Evolutionary conservation across 371 early-diverging fungal species (phyloP), one percentile per base, ranked within the genome.

Genomic region (Syncephalis plumigaleata): DNA sequence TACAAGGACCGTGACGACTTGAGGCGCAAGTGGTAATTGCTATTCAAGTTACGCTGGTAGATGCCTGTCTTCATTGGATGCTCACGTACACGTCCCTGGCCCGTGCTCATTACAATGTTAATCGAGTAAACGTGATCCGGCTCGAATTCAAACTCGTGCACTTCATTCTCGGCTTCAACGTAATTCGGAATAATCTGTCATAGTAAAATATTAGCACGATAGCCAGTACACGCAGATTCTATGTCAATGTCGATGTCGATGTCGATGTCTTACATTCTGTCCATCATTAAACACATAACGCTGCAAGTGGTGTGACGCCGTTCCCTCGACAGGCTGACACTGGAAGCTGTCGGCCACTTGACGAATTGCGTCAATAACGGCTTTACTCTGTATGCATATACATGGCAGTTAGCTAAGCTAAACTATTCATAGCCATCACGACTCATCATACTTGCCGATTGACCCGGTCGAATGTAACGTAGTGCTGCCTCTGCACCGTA

Each of bases 141-240:
- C 50, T 76, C 82, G 58, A 94, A 75, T 50, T 72, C 71, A 50
- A 71, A 73, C 50, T 75, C 71, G 53, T 79, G 68, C 43, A 73
- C 65, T 23, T 77, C 70, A 51, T 75, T 67, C 54, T 84, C 81
- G 22, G 75, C 71, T 26, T 76, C 70, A 42, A 76, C 71, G n/a
- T 84, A 79, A 64, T 85, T 88, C 47, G 87, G 68, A 52, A 88
- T 79, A 63, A 87, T 80, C 57, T 78, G n/a, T n/a, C n/a, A 75
- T 39, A 81, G 77, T 16, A 63, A 31, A 31, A 31, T 31, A 31
- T 31, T n/a, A n/a, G n/a, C n/a, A n/a, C n/a, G n/a, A n/a, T n/a
- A n/a, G n/a, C n/a, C n/a, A n/a, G n/a, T n/a, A n/a, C n/a, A n/a
- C n/a, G n/a, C n/a, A n/a, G n/a, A n/a, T n/a, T n/a, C n/a, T n/a